phyloP scores from a whole-genome alignment of 2,329 filamentous ascomycete genomes.

The Venturia asperata region DNA sequence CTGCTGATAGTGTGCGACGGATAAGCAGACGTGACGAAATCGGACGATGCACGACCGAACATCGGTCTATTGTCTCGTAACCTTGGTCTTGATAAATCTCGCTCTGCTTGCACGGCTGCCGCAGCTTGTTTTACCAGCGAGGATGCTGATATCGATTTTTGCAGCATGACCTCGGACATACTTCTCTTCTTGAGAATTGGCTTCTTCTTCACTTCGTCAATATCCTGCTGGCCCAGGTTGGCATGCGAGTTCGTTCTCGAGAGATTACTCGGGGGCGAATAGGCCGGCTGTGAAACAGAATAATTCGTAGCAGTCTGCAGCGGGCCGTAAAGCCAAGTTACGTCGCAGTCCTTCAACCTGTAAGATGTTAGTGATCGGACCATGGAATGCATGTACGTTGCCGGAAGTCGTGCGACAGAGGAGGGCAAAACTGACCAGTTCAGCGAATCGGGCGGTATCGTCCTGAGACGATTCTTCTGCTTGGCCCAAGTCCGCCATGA shows the following conservation, averaged over 20 bases:
- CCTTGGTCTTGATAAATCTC: constrained; percentile 44
- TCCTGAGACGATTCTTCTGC: constrained; percentile 76
- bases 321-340: constrained; percentile 95
- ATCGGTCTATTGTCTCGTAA: constrained; percentile 44
- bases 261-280: constrained; percentile 47
- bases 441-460: constrained; percentile 80
- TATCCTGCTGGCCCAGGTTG: constrained; percentile 31
- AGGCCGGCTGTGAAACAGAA: constrained; percentile 41
- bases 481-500: constrained; percentile 98
- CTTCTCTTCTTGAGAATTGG: constrained; percentile 90
- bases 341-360: constrained; percentile 94
- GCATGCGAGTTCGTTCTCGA: constrained; percentile 61
- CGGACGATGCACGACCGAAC: constrained; percentile 58
- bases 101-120: constrained; percentile 76
- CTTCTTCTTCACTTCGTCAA: constrained; percentile 1
- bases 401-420: constrained; percentile 10
- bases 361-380: constrained; percentile 25
- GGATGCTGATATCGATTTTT: constrained; percentile 78
- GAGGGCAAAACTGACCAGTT: constrained; percentile 66
- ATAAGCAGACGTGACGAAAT: constrained; percentile 63
- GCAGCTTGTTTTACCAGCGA: constrained; percentile 86
- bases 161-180: constrained; percentile 92
- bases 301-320: constrained; percentile 64
- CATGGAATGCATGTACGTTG: constrained; percentile 25
- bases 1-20: constrained; percentile 53